Evolutionary conservation across 108 stramenopile genomes (phyloP).

Genomic region (Fragilariopsis cylindrus): DNA sequence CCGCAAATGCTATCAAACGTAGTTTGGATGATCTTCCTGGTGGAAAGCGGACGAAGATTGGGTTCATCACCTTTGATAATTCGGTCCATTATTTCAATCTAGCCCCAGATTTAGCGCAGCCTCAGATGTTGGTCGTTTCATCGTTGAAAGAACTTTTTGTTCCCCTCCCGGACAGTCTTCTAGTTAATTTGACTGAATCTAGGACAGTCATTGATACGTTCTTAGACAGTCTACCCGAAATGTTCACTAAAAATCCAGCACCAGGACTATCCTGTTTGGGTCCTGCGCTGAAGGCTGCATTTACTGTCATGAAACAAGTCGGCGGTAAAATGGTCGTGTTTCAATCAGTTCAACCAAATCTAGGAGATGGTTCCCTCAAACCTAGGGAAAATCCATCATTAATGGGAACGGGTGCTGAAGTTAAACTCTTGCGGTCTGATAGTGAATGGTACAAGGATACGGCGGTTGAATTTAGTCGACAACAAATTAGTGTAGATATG

Average conservation of each 20-base stretch:
- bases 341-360: constrained; percentile 85
- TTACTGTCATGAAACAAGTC: constrained; percentile 93
- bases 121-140: constrained; percentile 95
- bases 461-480: constrained; percentile 92
- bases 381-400: constrained; percentile 88
- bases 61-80: constrained; percentile 94
- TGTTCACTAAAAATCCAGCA: constrained; percentile 81
- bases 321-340: constrained; percentile 98
- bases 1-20: constrained; percentile 77
- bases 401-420: constrained; percentile 94
- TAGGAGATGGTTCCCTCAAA: constrained; percentile 90
- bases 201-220: constrained; percentile 87
- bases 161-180: constrained; percentile 93
- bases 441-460: constrained; percentile 91
- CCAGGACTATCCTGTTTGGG: constrained; percentile 77
- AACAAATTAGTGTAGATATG: constrained; percentile 97
- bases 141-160: constrained; percentile 95
- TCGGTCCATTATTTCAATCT: constrained; percentile 96
- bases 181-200: constrained; percentile 93
- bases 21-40: constrained; percentile 92
- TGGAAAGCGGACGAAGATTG: constrained; percentile 83
- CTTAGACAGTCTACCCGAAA: constrained; percentile 90
- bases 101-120: constrained; percentile 74
- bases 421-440: constrained; percentile 86
- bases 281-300: constrained; percentile 93